Evolutionary conservation across 257 asterid species (phyloP).

Genomic region (Mitragyna speciosa): DNA sequence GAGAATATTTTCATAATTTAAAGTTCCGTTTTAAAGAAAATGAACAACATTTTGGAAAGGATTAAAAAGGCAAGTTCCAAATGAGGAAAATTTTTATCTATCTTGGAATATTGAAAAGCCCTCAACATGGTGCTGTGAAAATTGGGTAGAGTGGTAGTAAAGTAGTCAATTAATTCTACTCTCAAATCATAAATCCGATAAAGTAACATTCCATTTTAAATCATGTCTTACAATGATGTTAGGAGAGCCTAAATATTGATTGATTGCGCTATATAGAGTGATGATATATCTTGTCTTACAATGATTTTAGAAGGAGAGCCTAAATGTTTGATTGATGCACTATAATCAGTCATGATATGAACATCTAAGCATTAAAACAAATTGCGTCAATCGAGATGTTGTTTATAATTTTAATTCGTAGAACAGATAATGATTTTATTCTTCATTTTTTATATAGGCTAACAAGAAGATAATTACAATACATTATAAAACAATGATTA

Average conservation of each 20-base stretch:
- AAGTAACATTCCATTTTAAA: background rate
- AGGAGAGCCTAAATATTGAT: slow-evolving; percentile 1
- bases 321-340: background rate
- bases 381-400: background rate
- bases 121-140: background rate
- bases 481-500: too few relatives aligned
- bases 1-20: too few relatives aligned
- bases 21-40: too few relatives aligned
- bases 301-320: slow-evolving; percentile 1
- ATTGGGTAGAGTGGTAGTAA: background rate
- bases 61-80: too few relatives aligned
- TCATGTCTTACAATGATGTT: background rate
- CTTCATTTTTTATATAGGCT: background rate
- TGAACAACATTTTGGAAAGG: too few relatives aligned
- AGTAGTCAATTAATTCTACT: background rate
- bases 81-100: too few relatives aligned
- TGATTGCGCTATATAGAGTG: background rate
- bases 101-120: too few relatives aligned
- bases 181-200: background rate
- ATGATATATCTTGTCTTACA: background rate
- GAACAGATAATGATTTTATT: background rate
- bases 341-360: background rate
- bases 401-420: background rate
- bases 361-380: background rate
- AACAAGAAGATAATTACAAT: background rate